Evolutionary conservation across 306 rosid species (phyloP).

Genomic region (Cucumis hystrix): DNA sequence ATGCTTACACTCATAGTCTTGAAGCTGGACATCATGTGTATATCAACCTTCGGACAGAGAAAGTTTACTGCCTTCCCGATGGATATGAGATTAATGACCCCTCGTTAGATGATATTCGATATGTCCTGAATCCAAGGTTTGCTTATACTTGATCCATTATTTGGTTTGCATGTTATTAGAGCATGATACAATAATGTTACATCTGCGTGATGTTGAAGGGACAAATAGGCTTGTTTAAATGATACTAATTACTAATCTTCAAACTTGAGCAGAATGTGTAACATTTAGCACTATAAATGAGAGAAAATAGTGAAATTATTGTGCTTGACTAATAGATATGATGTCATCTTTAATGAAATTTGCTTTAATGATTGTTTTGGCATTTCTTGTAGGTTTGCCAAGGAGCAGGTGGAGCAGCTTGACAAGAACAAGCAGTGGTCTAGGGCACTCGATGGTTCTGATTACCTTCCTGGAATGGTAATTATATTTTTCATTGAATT

Average conservation of each 20-base stretch:
- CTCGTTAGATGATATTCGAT: conserved; percentile 93
- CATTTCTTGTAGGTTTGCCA: conserved; percentile 41
- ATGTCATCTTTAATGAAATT: background rate
- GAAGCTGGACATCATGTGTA: conserved; percentile 98
- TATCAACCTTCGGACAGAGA: conserved; percentile 85
- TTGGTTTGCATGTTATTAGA: background rate
- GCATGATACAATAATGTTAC: background rate
- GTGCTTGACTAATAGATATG: background rate
- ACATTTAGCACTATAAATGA: background rate
- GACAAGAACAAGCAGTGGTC: conserved; percentile 96
- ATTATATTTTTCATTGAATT: conserved; percentile 1
- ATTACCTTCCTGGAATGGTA: conserved; percentile 99
- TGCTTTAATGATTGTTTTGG: background rate
- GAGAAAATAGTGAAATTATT: background rate
- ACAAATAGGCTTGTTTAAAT: background rate
- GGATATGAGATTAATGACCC: conserved; percentile 96
- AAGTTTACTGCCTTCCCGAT: conserved; percentile 94
- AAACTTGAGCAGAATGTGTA: background rate
- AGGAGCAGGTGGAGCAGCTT: conserved; percentile 68
- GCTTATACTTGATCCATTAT: conserved; percentile 10
- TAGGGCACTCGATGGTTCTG: conserved; percentile 95
- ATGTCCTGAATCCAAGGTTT: conserved; percentile 88
- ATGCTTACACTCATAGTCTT: conserved; percentile 95
- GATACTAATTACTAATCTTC: background rate
- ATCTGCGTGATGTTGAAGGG: background rate